Percentiles rank a stretch among this genome's conserved stretches.
phyloP scores from a whole-genome alignment of 176 grass and related monocot species.

The Carex pumila region DNA sequence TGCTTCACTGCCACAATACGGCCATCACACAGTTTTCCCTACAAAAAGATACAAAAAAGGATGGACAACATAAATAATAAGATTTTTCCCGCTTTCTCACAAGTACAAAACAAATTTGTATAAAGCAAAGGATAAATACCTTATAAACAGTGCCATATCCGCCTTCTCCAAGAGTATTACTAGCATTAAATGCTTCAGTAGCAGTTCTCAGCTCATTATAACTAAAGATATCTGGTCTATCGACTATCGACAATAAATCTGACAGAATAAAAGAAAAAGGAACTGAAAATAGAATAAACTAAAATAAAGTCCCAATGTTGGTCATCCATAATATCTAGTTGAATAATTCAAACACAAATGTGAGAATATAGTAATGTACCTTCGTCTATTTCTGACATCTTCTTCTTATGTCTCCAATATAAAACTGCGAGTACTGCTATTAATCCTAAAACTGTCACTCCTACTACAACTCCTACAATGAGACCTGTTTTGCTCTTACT shows the following conservation, averaged over 20 bases:
- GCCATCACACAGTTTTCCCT: conserved; percentile 76
- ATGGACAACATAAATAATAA: background rate
- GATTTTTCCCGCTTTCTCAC: background rate
- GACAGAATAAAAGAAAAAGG: conserved; percentile 23
- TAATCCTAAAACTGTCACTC: conserved; percentile 37
- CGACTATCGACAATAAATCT: conserved; percentile 49
- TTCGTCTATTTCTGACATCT: conserved; percentile 10
- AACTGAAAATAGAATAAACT: background rate
- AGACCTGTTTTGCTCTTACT: conserved; percentile 35
- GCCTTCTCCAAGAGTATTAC: conserved; percentile 70
- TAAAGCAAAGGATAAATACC: conserved; percentile 23
- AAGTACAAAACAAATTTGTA: background rate
- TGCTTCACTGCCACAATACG: conserved; percentile 73
- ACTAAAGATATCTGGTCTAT: conserved; percentile 49
- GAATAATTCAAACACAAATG: background rate
- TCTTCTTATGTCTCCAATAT: conserved; percentile 14
- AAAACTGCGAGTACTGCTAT: conserved; percentile 16
- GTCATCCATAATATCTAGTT: background rate
- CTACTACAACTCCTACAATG: conserved; percentile 41
- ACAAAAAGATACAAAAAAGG: conserved; percentile 11
- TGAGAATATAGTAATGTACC: background rate
- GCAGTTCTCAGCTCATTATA: conserved; percentile 60
- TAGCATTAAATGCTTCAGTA: conserved; percentile 53
- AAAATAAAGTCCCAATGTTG: background rate
- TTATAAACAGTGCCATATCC: conserved; percentile 85